Percentiles rank a stretch among this genome's conserved stretches.
phyloP scores from a whole-genome alignment of 257 asterid species.

The Gentiana straminea region DNA sequence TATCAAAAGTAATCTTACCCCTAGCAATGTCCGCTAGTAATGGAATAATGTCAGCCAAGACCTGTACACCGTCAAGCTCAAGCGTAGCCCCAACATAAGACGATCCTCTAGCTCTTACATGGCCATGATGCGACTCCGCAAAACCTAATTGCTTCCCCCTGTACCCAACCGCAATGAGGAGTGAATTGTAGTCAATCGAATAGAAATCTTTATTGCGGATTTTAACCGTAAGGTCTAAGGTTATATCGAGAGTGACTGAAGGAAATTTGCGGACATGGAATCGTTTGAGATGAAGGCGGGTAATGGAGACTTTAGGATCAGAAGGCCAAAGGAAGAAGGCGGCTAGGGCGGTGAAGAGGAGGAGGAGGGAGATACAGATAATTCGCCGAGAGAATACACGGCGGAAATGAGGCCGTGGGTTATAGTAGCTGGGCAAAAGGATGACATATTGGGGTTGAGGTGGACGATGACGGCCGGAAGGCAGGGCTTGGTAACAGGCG shows the following conservation, averaged over 20 bases:
- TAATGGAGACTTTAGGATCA: constrained; percentile 56
- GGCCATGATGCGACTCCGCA: constrained; percentile 50
- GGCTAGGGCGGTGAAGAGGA: constrained; percentile 48
- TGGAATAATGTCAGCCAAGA: constrained; percentile 45
- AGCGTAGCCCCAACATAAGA: constrained; percentile 76
- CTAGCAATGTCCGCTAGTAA: constrained; percentile 61
- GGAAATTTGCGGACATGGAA: constrained; percentile 47
- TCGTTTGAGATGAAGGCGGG: constrained; percentile 51
- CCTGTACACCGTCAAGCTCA: constrained; percentile 48
- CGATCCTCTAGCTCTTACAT: constrained; percentile 37
- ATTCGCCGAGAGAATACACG: constrained; percentile 32
- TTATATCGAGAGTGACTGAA: constrained; percentile 37
- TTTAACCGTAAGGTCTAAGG: constrained; percentile 50
- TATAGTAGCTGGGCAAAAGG: constrained; percentile 40
- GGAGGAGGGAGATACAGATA: constrained; percentile 25
- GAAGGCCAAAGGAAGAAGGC: constrained; percentile 70
- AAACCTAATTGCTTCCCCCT: constrained; percentile 66
- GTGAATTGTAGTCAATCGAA: constrained; percentile 43
- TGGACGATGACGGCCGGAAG: constrained; percentile 22
- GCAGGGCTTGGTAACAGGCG: constrained; percentile 35
- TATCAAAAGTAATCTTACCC: constrained; percentile 61
- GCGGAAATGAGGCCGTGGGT: constrained; percentile 28
- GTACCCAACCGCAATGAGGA: constrained; percentile 47
- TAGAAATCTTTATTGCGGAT: constrained; percentile 57
- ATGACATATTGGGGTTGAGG: constrained; percentile 38